Evolutionary conservation across 805 yeast species (phyloP), one percentile per base, ranked within the genome.

Genomic region (Suhomyces faveliae): DNA sequence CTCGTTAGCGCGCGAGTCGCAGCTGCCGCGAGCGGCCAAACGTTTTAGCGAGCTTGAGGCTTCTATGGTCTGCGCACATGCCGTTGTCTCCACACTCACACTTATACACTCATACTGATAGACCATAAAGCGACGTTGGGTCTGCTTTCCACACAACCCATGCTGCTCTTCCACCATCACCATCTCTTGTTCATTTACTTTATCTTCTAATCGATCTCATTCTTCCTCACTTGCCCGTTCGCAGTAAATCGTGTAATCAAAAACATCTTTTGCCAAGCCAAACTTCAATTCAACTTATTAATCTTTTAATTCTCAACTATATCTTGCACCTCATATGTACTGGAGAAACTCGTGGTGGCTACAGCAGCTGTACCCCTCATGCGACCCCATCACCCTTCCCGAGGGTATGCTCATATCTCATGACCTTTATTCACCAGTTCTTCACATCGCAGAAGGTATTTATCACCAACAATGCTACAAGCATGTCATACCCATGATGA

Each of bases 401-500:
- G 64, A 60, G 39, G 77, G 77, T 4, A 47, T 72, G 40, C 52
- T 73, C 5, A 57, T 72, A 3, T 66, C 72, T 2, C 62, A 62
- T 33, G 45, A 57, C 21, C 50, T 54, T 13, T 49, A 45, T 19
- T 42, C 55, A 5, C 59, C 63, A 2, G 66, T 59, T 4, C 50
- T 51, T 19, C 63, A 58, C 46, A 57, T 70, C 12, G 35, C 44
- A 5, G 22, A 54, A 30, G 68, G 65, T 4, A 15, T 51, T 1
- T 71, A 64, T 53, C 59, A 46, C 20, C 75, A 68, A 55, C 45
- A 52, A 19, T 72, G 77, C 58, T 65, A 63, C 49, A 46, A 60
- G 49, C 59, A 56, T 3, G 40, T 55, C 10, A 61, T 60, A 2
- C 78, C 78, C 12, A 68, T 69, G 69, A 51, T 72, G 47, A 66